Base-by-base conservation (phyloP, 257 asterid species). In the Jaltomata sinuosa region DNA sequence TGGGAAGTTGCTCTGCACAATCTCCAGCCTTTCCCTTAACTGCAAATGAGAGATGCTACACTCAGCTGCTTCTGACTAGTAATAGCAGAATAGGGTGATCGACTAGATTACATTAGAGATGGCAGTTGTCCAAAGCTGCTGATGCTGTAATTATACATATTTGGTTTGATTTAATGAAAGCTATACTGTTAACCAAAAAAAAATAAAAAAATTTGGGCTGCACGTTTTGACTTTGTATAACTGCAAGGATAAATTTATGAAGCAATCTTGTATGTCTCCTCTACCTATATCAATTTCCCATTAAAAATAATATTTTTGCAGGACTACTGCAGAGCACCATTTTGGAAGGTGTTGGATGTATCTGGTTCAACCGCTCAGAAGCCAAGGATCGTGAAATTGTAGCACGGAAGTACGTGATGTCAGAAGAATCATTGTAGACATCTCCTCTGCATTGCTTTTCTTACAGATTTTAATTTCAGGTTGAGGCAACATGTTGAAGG, bases 321-420 rank as follows among this genome's bases (percentile, higher is more conserved):
- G 99, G 98, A 83, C 85, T 95, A 86, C 65, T 97, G 91, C 99
- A 97, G 89, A 92, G 97, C 91, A 97, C 98, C 80, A 97, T 95
- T 84, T 87, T 94, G 90, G 99, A 97, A 86, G 93, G 98, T 90
- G 90, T 97, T 71, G 99, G 99, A 85, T 95, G 98, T 81, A 97
- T 97, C 91, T 97, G 99, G 99, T 97, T 97, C 92, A 92, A 97
- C 87, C 97, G 98, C 68, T 85, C 98, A 62, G 99, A 95, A 89
- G 87, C 97, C 83, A 97, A 93, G 89, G 99, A 95, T 88, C 98
- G 97, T 88, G 98, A 91, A 91, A 92, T 91, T 88, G 98, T 97
- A 21, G 94, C 99, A n/a, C 88, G 89, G 90, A 97, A 94, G 99
- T 95, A 91, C 61, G 97, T 84, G 59, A 84, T 87, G 34, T 64